phyloP scores from a whole-genome alignment of 768 basidiomycete genomes.

The Phylloporus scabripes region DNA sequence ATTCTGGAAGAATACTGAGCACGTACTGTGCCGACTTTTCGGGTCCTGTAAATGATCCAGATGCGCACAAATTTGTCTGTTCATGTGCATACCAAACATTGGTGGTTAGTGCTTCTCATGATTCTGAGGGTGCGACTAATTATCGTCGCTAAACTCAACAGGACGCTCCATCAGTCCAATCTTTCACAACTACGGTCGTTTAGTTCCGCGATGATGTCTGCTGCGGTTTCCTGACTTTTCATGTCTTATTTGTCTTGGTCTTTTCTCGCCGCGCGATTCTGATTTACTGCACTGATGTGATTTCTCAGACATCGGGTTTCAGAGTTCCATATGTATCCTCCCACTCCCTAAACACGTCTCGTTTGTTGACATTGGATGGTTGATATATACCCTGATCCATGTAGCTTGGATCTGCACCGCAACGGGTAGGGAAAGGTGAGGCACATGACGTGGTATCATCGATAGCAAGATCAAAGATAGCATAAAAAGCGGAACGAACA shows the following conservation, averaged over 20 bases:
- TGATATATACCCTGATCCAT: conserved; percentile 15
- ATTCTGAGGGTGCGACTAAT: neutral
- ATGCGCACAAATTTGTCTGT: conserved; percentile 20
- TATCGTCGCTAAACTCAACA: neutral
- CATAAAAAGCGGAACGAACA: neutral
- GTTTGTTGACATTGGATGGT: conserved; percentile 9
- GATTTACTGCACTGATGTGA: conserved; percentile 1
- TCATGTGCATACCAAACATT: conserved; percentile 16
- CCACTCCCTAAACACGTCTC: conserved; percentile 6
- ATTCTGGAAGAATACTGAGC: conserved; percentile 49
- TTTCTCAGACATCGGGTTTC: conserved; percentile 1
- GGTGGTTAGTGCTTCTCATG: conserved; percentile 11
- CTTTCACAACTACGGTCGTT: conserved; percentile 30
- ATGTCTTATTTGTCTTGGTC: conserved; percentile 20
- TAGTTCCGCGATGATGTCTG: conserved; percentile 25
- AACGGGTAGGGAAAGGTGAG: neutral
- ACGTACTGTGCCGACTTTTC: conserved; percentile 1
- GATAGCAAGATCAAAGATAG: conserved; percentile 11
- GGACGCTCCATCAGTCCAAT: conserved; percentile 15
- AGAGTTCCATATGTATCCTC: conserved; percentile 8
- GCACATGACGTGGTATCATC: neutral
- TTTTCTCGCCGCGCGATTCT: conserved; percentile 8
- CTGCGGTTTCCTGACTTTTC: conserved; percentile 14
- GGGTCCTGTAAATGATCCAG: conserved; percentile 20
- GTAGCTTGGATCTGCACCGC: conserved; percentile 2